These are phyloP conservation scores for Fusarium algeriense DNA, from an alignment of 2,329 filamentous ascomycete species.

Conservation along the genomic window DNA sequence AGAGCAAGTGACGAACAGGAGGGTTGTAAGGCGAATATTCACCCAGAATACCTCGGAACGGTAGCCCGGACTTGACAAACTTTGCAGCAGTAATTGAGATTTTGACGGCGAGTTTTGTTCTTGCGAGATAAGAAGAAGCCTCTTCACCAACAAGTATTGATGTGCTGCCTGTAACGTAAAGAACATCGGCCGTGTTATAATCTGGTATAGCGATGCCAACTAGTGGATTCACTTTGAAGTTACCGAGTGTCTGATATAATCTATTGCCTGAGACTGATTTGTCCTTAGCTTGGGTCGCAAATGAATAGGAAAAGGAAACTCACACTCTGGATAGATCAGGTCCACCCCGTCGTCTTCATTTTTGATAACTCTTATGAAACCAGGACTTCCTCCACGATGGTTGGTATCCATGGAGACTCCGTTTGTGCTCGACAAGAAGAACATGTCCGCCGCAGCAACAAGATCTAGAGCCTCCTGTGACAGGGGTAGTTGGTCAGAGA, in stretches of 20 bases:
- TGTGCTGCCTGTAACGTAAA: slow-evolving; percentile 79
- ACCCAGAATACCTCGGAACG: slow-evolving; percentile 72
- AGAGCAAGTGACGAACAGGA: slow-evolving; percentile 71
- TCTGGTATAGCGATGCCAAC: slow-evolving; percentile 81
- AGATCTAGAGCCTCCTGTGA: slow-evolving; percentile 67
- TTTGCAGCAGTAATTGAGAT: slow-evolving; percentile 71
- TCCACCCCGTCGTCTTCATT: slow-evolving; percentile 62
- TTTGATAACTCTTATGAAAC: slow-evolving; percentile 77
- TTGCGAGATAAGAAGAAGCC: slow-evolving; percentile 73
- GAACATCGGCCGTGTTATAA: slow-evolving; percentile 76
- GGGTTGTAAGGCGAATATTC: slow-evolving; percentile 85
- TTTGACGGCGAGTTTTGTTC: slow-evolving; percentile 78
- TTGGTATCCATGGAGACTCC: slow-evolving; percentile 84
- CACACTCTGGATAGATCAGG: slow-evolving; percentile 81
- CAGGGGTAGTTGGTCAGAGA: slow-evolving; percentile 59
- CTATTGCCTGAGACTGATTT: slow-evolving; percentile 77
- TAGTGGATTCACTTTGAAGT: slow-evolving; percentile 74
- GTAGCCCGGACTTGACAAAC: slow-evolving; percentile 73
- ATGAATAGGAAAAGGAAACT: slow-evolving; percentile 30
- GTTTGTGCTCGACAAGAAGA: slow-evolving; percentile 80
- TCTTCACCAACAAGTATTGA: slow-evolving; percentile 74
- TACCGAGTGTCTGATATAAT: slow-evolving; percentile 86
- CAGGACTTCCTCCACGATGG: slow-evolving; percentile 78
- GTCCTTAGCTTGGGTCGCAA: slow-evolving; percentile 22
- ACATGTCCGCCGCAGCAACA: slow-evolving; percentile 74